Evolutionary conservation across 345 rosid genomes (phyloP).

Genomic region (Eucalyptus erythrocorys): DNA sequence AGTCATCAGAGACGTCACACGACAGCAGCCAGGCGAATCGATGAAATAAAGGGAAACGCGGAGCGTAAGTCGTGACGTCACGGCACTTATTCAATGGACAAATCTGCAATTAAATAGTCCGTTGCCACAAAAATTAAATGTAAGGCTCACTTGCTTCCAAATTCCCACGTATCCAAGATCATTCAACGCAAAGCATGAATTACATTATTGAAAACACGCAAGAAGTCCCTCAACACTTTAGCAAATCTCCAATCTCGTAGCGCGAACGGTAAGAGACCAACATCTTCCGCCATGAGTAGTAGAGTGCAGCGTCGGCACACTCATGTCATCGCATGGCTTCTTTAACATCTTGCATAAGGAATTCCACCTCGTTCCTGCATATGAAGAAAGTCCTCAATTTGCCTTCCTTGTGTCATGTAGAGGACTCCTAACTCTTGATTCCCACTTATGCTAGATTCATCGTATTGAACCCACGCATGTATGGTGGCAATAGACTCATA

Average conservation of each 20-base stretch:
- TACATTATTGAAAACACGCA: not conserved
- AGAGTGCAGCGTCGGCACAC: no score
- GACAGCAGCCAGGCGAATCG: not conserved
- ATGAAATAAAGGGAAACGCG: not conserved
- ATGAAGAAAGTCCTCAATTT: not conserved
- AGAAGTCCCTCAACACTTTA: not conserved
- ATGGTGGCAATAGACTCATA: no score
- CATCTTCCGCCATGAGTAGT: no score
- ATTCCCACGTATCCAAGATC: not conserved
- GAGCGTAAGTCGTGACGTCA: not conserved
- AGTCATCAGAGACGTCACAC: not conserved
- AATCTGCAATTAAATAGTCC: not conserved
- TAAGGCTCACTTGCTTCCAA: not conserved
- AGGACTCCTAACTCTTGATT: not conserved
- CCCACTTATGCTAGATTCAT: no score
- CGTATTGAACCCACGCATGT: no score
- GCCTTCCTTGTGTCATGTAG: not conserved
- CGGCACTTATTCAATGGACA: not conserved
- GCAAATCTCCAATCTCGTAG: not conserved
- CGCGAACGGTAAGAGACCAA: no score
- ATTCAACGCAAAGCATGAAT: not conserved
- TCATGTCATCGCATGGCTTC: not conserved
- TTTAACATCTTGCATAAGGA: not conserved
- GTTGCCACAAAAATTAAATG: not conserved
- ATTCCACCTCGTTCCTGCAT: not conserved